These are phyloP conservation scores for Chenopodium berlandieri DNA, from an alignment of 148 eudicot genomes.

Conservation along the genomic window DNA sequence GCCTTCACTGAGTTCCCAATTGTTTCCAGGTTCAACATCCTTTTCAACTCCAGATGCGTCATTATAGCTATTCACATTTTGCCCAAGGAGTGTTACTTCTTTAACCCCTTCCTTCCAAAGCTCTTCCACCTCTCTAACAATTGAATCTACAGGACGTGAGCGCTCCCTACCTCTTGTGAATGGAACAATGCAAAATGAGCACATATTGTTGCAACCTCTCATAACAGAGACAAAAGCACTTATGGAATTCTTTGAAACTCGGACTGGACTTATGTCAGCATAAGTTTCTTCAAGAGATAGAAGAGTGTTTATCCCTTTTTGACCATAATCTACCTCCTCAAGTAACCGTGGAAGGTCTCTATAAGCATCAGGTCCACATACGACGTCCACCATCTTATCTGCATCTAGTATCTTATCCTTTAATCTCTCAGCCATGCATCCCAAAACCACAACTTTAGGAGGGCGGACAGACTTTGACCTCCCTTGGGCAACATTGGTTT, in stretches of 20 bases:
- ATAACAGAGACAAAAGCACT: constrained; percentile 92
- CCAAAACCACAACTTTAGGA: constrained; percentile 97
- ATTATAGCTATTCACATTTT: constrained; percentile 95
- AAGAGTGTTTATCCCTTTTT: constrained; percentile 95
- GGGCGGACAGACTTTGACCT: constrained; percentile 75
- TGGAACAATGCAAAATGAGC: constrained; percentile 97
- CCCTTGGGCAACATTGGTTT: constrained; percentile 75
- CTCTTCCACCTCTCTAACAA: constrained; percentile 84
- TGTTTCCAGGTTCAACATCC: constrained; percentile 54
- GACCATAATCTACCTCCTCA: constrained; percentile 93
- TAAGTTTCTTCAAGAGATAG: constrained; percentile 98
- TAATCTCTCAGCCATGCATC: constrained; percentile 97
- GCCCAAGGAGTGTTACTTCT: constrained; percentile 94
- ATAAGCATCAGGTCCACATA: constrained; percentile 98
- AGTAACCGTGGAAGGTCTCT: constrained; percentile 86
- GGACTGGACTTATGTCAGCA: constrained; percentile 91
- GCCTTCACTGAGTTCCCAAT: constrained; percentile 93
- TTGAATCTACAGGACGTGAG: constrained; percentile 95
- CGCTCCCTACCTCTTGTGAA: constrained; percentile 98
- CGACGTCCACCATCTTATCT: constrained; percentile 99
- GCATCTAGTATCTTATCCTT: constrained; percentile 97
- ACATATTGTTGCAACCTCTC: constrained; percentile 99
- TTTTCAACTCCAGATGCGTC: constrained; percentile 64
- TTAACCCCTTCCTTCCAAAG: constrained; percentile 90
- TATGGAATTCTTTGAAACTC: constrained; percentile 73